phyloP scores from a whole-genome alignment of 192 early-diverging fungal species.

The Entrophospora sp. region DNA sequence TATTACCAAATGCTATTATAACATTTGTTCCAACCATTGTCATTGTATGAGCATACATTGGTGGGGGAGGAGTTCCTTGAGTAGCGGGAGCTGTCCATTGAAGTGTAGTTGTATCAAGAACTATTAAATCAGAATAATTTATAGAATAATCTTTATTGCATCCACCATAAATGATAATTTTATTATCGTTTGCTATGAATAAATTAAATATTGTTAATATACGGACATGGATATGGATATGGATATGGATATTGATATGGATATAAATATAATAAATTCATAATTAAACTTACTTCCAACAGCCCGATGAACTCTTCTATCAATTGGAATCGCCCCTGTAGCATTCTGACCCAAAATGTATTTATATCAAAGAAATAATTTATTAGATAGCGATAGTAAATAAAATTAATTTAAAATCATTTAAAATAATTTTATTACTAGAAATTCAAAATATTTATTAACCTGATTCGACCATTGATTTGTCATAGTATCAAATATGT shows the following conservation, averaged over 20 bases:
- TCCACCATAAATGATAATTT: slow-evolving; percentile 10
- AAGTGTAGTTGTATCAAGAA: background rate
- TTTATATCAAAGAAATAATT: too few relatives aligned
- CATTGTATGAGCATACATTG: background rate
- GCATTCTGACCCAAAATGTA: background rate
- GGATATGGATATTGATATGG: background rate
- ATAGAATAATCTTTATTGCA: background rate
- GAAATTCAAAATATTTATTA: too few relatives aligned
- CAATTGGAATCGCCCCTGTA: background rate
- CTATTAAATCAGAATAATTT: background rate
- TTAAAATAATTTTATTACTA: too few relatives aligned
- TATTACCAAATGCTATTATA: slow-evolving; percentile 3
- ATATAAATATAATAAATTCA: too few relatives aligned
- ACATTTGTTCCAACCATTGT: slow-evolving; percentile 4
- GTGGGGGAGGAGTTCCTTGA: background rate
- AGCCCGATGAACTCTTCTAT: background rate
- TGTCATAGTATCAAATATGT: background rate
- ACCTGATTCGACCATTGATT: background rate
- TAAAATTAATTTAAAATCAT: too few relatives aligned
- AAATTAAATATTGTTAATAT: background rate
- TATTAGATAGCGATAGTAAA: too few relatives aligned
- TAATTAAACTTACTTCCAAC: slow-evolving; percentile 4
- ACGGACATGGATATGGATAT: too few relatives aligned
- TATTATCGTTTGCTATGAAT: background rate
- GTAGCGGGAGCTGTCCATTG: background rate